Evolutionary conservation across 495 filamentous ascomycete species (phyloP).

Genomic region (Tuber borchii): DNA sequence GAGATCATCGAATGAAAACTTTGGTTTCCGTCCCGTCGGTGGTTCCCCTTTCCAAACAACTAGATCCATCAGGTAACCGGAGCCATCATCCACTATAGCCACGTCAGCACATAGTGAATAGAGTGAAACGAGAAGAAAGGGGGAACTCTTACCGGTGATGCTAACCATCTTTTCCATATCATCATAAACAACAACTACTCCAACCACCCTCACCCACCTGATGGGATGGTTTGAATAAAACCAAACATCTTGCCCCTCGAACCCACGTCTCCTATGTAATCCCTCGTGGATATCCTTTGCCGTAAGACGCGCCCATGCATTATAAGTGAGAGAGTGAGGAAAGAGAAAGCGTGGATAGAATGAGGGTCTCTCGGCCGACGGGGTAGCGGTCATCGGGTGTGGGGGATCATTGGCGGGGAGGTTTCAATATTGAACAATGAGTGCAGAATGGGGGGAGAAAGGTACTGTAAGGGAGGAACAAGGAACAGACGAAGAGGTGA

Average conservation of each 20-base stretch:
- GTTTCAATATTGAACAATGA: background rate
- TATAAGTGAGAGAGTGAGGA: conserved; percentile 71
- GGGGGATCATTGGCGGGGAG: conserved; percentile 15
- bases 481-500: background rate
- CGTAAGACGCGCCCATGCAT: conserved; percentile 73
- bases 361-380: conserved; percentile 37
- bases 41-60: conserved; percentile 23
- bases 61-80: conserved; percentile 64
- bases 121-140: background rate
- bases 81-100: conserved; percentile 68
- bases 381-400: conserved; percentile 51
- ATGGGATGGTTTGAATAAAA: conserved; percentile 87
- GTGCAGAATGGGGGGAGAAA: background rate
- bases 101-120: background rate
- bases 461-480: background rate
- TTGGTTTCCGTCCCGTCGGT: background rate
- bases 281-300: conserved; percentile 58
- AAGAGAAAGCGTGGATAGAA: conserved; percentile 86
- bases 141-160: conserved; percentile 15
- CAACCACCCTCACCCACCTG: conserved; percentile 71
- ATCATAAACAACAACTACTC: conserved; percentile 69
- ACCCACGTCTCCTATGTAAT: conserved; percentile 55
- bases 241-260: conserved; percentile 56
- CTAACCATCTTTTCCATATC: conserved; percentile 46
- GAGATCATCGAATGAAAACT: conserved; percentile 44